phyloP scores from a whole-genome alignment of 257 asterid species.

The Petunia secreta region DNA sequence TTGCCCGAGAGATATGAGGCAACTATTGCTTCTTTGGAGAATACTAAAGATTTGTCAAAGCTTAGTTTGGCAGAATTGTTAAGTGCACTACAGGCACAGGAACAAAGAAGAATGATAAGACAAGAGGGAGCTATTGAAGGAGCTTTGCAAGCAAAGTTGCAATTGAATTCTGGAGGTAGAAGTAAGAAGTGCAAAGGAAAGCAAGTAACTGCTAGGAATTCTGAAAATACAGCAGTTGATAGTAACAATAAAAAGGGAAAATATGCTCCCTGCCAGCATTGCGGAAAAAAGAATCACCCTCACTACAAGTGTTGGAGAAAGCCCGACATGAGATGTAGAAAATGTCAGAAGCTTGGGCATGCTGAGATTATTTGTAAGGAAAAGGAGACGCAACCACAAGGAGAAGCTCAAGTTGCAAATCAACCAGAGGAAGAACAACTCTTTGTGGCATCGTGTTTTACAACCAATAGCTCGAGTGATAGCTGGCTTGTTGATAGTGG shows the following conservation, averaged over 20 bases:
- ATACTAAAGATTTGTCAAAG: constrained; percentile 10
- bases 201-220: neutral
- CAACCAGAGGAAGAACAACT: neutral
- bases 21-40: neutral
- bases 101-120: too few species aligned
- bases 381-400: neutral
- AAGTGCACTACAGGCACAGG: too few species aligned
- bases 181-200: neutral
- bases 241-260: neutral
- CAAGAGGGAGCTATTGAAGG: neutral
- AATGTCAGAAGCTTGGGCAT: too few species aligned
- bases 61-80: too few species aligned
- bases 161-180: neutral
- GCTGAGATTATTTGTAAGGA: neutral
- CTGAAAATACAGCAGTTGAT: too few species aligned
- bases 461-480: too few species aligned
- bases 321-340: neutral
- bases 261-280: neutral
- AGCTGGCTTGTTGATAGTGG: too few species aligned
- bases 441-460: neutral
- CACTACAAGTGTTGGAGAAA: constrained; percentile 8
- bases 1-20: constrained; percentile 14
- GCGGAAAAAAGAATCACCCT: neutral
- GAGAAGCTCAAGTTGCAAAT: neutral
- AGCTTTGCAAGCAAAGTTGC: neutral